These are phyloP conservation scores for Barbarea vulgaris DNA, from an alignment of 345 rosid species.

Conservation along the genomic window DNA sequence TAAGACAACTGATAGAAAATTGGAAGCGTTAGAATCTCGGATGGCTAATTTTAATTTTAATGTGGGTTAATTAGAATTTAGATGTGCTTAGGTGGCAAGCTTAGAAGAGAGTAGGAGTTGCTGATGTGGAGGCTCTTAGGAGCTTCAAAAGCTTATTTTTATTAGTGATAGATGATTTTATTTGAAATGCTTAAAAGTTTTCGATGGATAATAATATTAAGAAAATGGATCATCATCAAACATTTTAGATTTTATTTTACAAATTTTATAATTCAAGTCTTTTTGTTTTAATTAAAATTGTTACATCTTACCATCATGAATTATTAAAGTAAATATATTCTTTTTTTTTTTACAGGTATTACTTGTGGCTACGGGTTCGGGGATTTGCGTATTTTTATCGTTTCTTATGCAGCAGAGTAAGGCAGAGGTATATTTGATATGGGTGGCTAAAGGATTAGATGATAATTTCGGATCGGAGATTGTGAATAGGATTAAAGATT, in stretches of 20 bases:
- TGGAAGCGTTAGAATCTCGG: too few species aligned
- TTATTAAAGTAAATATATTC: not conserved
- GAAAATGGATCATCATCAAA: not conserved
- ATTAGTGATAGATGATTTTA: too few species aligned
- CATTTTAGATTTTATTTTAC: not conserved
- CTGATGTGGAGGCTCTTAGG: too few species aligned
- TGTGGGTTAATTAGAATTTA: too few species aligned
- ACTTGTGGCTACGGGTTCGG: slow-evolving; percentile 83
- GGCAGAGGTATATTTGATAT: slow-evolving; percentile 60
- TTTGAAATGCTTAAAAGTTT: not conserved
- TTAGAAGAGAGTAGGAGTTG: too few species aligned
- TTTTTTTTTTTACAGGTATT: slow-evolving; percentile 33
- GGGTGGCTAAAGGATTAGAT: slow-evolving; percentile 81
- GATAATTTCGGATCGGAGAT: slow-evolving; percentile 74
- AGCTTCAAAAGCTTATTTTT: too few species aligned
- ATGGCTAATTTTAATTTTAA: too few species aligned
- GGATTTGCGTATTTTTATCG: slow-evolving; percentile 81
- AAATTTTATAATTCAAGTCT: not conserved
- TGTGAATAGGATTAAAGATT: slow-evolving; percentile 52
- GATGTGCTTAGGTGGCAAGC: too few species aligned
- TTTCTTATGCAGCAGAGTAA: slow-evolving; percentile 69
- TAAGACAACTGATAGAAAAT: too few species aligned
- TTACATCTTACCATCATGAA: not conserved
- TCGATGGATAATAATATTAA: not conserved
- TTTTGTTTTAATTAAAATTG: not conserved